These are phyloP conservation scores for Jackrogersella minutella DNA, from an alignment of 495 filamentous ascomycete genomes.

Conservation along the genomic window DNA sequence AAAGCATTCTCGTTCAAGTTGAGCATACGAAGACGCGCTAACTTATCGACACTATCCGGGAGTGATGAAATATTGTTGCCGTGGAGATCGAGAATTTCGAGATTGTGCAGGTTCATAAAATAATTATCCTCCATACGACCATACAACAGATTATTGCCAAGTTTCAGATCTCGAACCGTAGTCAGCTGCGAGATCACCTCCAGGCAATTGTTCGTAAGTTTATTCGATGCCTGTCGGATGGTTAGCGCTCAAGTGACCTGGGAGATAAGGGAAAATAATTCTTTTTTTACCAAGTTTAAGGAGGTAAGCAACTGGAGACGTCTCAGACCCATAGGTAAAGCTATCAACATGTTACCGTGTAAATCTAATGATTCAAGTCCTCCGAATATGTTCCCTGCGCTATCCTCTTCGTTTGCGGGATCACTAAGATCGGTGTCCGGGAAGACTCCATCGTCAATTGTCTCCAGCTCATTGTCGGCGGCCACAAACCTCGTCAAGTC, in stretches of 20 bases:
- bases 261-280: background rate
- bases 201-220: conserved; percentile 72
- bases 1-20: conserved; percentile 82
- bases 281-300: conserved; percentile 79
- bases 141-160: conserved; percentile 78
- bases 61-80: conserved; percentile 80
- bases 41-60: conserved; percentile 69
- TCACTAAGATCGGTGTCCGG: conserved; percentile 71
- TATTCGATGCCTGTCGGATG: conserved; percentile 73
- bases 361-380: conserved; percentile 85
- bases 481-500: conserved; percentile 89
- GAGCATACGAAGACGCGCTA: conserved; percentile 73
- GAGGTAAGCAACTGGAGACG: conserved; percentile 75
- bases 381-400: conserved; percentile 78
- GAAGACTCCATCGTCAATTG: conserved; percentile 75
- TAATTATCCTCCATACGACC: conserved; percentile 64
- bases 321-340: conserved; percentile 77
- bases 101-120: conserved; percentile 65
- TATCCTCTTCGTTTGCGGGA: conserved; percentile 65
- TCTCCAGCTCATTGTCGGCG: conserved; percentile 88
- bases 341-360: conserved; percentile 78
- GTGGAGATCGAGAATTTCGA: conserved; percentile 84
- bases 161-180: conserved; percentile 77
- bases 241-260: conserved; percentile 18
- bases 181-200: conserved; percentile 75